Evolutionary conservation across 352 stramenopile genomes (phyloP), one percentile per base, ranked within the genome.

Genomic region (Phytophthora colocasiae): DNA sequence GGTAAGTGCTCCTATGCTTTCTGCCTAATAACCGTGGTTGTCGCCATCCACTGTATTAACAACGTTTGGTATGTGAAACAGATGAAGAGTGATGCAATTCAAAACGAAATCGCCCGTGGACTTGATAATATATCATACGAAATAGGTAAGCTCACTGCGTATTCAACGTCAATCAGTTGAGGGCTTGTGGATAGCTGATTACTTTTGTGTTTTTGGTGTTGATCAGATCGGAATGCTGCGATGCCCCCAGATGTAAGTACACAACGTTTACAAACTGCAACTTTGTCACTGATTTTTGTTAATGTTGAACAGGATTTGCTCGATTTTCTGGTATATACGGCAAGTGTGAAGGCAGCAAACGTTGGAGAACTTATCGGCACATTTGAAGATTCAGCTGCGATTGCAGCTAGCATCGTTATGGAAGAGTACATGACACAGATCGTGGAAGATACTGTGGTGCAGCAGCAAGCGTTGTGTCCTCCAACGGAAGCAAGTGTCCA

Each of bases 381-480:
- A n/a, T 78, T 96, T 41, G 86, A 96, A 34, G 74, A 93, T 48
- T 88, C 86, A 7, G 86, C 88, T 17, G 86, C 88, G 6, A 58
- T 92, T 31, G 85, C 85, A 1, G 55, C 73, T 12, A 78, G 79
- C n/a, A 90, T 96, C 46, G 77, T 94, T 11, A 72, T 90, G 38
- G 84, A 96, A 34, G 87, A 96, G 56, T 94, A 91, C 63, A 77
- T 86, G 63, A 48, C 71, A 41, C 87, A 96, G 50, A 31, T 94
- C 9, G 62, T 91, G 1, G 50, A 81, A 40, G 72, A 88, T 54
- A 14, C 71, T 29, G 36, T 32, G 12, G 17, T 71, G 26, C 36
- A 69, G 15, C 63, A 70, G 39, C 45, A 50, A 47, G 14, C 59
- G 26, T 43, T 74, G 19, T 78, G 54, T 56, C 31, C 49, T 63